phyloP scores from a whole-genome alignment of 1,284 basidiomycete genomes.

The Sporisorium sorghi region DNA sequence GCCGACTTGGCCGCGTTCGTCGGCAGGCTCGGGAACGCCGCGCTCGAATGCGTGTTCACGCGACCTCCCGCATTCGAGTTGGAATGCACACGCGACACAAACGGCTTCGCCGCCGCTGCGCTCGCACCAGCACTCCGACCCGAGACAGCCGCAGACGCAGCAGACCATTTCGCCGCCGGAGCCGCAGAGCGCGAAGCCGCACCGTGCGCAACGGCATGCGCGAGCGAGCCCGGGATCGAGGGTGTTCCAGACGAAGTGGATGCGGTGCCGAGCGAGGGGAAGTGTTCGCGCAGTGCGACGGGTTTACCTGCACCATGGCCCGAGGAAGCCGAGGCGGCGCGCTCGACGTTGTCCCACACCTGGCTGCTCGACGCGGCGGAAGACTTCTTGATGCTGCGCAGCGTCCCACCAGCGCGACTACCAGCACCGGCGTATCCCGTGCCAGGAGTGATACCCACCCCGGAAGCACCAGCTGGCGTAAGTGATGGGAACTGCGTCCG shows the following conservation, averaged over 20 bases:
- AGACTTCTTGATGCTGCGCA: conserved; percentile 83
- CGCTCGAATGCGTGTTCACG: conserved; percentile 33
- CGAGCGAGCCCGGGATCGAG: conserved; percentile 56
- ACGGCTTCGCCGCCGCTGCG: conserved; percentile 17
- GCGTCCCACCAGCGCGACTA: conserved; percentile 66
- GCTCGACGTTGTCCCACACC: conserved; percentile 87
- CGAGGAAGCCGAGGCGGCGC: conserved; percentile 74
- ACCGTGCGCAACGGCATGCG: conserved; percentile 44
- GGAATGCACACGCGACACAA: conserved; percentile 26
- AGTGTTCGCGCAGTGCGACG: conserved; percentile 42
- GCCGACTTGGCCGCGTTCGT: conserved; percentile 43
- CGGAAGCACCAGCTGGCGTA: neutral
- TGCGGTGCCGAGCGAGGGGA: conserved; percentile 47
- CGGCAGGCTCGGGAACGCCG: conserved; percentile 59
- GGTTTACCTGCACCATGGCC: conserved; percentile 42
- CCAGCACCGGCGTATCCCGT: conserved; percentile 25
- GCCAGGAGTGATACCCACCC: neutral
- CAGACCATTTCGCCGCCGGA: conserved; percentile 21
- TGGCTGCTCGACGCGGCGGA: conserved; percentile 75
- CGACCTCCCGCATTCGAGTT: neutral
- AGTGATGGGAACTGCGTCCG: conserved; percentile 71
- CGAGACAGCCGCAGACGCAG: neutral
- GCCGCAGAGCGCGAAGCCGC: conserved; percentile 13
- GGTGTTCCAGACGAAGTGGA: conserved; percentile 5
- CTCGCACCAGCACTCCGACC: neutral